These are phyloP conservation scores for Phytophthora hybrid DNA, from an alignment of 352 stramenopile species.

Conservation along the genomic window DNA sequence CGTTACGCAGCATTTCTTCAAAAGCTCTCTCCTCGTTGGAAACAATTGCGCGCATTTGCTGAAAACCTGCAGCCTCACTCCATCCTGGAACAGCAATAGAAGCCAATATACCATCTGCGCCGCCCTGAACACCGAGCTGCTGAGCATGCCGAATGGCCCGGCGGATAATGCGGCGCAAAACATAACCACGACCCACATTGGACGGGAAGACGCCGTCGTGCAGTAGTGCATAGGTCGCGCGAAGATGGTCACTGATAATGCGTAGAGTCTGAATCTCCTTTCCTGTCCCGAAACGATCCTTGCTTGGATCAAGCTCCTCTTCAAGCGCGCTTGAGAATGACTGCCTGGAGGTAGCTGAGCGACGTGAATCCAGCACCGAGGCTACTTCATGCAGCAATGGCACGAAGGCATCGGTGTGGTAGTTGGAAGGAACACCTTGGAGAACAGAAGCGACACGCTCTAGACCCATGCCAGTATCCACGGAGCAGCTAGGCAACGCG, in stretches of 20 bases:
- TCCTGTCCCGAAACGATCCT: slow-evolving; percentile 54
- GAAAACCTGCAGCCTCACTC: slow-evolving; percentile 41
- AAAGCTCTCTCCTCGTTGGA: slow-evolving; percentile 80
- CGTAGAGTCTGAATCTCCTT: slow-evolving; percentile 75
- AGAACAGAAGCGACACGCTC: slow-evolving; percentile 96
- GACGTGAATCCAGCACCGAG: slow-evolving; percentile 51
- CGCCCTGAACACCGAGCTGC: slow-evolving; percentile 57
- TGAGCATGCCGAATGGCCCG: slow-evolving; percentile 83
- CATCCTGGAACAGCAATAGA: slow-evolving; percentile 61
- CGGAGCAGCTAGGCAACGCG: slow-evolving; percentile 90
- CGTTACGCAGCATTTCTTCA: slow-evolving; percentile 74
- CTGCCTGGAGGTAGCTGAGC: slow-evolving; percentile 12
- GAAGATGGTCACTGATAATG: slow-evolving; percentile 96
- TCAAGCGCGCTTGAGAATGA: slow-evolving; percentile 53
- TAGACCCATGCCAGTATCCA: slow-evolving; percentile 98
- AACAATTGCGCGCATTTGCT: slow-evolving; percentile 75
- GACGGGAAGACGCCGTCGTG: slow-evolving; percentile 95
- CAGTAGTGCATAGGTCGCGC: slow-evolving; percentile 95
- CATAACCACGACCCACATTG: slow-evolving; percentile 96
- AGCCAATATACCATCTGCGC: slow-evolving; percentile 46
- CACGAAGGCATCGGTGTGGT: slow-evolving; percentile 97
- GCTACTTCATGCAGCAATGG: slow-evolving; percentile 81
- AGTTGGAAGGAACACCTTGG: slow-evolving; percentile 95
- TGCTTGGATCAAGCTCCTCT: slow-evolving; percentile 54
- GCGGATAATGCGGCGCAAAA: slow-evolving; percentile 95